Base-by-base conservation (phyloP, 768 basidiomycete species). In the Cubamyces sp. region DNA sequence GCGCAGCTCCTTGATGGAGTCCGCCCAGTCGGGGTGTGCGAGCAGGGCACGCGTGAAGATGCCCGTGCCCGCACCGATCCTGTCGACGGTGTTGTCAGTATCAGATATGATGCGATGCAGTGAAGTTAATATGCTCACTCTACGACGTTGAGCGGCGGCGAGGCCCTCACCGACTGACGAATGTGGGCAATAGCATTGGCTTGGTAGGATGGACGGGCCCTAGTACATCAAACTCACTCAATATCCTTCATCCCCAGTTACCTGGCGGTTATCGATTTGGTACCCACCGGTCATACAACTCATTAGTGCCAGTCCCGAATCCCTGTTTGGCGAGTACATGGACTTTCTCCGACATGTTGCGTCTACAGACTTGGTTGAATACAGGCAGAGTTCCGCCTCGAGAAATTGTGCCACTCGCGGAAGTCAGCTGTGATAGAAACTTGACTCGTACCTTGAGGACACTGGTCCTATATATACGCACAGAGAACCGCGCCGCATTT, bases 41-140 rank as follows among this genome's bases (percentile, higher is more conserved):
- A 96, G 77, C 23, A 96, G 74, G 3, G 92, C 88, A 11, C 92
- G 85, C 12, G 94, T 92, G 74, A 95, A 96, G 57, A 97, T 86
- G 15, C 94, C 94, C 1, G 93, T 95, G 25, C 94, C 94, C 5
- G 89, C 77, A 12, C 93, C 94, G 34, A 92, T 82, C 70, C 91
- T 94, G 65, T 57, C 49, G 48, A 73, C 66, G 40, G 49, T 4
- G 47, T 26, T n/a, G 47, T 8, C 9, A 63, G 52, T 65, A 54
- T 47, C 65, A 57, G n/a, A 37, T 19, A n/a, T 28, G 45, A 26
- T 34, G 15, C 54, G 46, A 5, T 47, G 45, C 52, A 23, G 37
- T 46, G n/a, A 18, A 49, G 54, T 16, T 39, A 39, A 57, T 14
- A 37, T 18, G 74, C 86, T 66, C 68, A 92, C 91, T 92, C 92